A percentile compares a stretch with the other conserved stretches of the same genome.
Conservation (phyloP, 2,329 filamentous ascomycete genomes). For the Penicillium sp. region DNA sequence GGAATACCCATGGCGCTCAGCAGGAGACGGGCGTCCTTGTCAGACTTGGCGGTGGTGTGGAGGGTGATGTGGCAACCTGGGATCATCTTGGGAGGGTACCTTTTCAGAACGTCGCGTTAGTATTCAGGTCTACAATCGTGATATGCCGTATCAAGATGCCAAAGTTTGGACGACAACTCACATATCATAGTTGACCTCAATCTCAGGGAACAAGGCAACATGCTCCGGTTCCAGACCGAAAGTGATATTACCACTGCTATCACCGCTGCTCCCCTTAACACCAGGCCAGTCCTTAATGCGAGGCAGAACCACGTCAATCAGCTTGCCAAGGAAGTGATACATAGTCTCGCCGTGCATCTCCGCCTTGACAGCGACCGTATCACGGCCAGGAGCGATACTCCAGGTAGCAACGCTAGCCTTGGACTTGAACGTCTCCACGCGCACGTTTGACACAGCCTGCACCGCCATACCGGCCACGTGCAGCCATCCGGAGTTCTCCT, state of each 20-base stretch:
- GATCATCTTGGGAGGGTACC: constrained; percentile 72
- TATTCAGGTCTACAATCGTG: neutral
- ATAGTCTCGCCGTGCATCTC: constrained; percentile 78
- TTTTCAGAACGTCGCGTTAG: constrained; percentile 30
- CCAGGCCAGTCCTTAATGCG: constrained; percentile 96
- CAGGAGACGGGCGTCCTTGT: constrained; percentile 80
- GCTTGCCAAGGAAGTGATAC: constrained; percentile 87
- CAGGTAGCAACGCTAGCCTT: constrained; percentile 74
- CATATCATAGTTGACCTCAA: constrained; percentile 91
- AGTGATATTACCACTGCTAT: constrained; percentile 81
- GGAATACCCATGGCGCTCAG: constrained; percentile 73
- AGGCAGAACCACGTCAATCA: constrained; percentile 86
- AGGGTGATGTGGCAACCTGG: constrained; percentile 82
- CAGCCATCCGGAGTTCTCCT: constrained; percentile 71
- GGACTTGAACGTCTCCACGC: constrained; percentile 69
- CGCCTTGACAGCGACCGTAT: constrained; percentile 71
- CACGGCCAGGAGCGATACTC: constrained; percentile 70
- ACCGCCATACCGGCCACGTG: constrained; percentile 82
- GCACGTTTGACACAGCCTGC: constrained; percentile 80
- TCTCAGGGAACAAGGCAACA: constrained; percentile 85
- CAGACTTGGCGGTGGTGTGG: constrained; percentile 80
- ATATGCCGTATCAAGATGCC: neutral
- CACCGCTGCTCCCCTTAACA: constrained; percentile 73
- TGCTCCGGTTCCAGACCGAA: constrained; percentile 77
- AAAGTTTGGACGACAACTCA: constrained; percentile 52